Conservation (phyloP, 2,329 filamentous ascomycete species). For the Biscogniauxia sp. region DNA sequence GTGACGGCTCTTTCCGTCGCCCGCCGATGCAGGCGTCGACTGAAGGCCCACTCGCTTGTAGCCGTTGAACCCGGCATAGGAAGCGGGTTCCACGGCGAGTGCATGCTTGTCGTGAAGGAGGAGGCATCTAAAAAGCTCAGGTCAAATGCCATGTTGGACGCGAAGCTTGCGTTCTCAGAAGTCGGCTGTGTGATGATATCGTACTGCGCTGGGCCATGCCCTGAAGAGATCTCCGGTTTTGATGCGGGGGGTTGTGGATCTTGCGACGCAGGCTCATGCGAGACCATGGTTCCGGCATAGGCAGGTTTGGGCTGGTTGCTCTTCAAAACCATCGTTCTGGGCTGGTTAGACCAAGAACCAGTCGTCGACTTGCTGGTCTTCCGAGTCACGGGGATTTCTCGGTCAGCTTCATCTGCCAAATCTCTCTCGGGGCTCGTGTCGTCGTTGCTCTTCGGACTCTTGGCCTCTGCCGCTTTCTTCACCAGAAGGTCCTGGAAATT, state of each 20-base stretch:
- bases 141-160: conserved; percentile 36
- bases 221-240: not conserved
- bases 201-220: conserved; percentile 32
- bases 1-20: conserved; percentile 61
- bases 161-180: conserved; percentile 53
- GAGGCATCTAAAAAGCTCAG: conserved; percentile 21
- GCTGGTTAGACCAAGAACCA: too few relatives aligned
- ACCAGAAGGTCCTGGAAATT: conserved; percentile 57
- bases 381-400: not conserved
- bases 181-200: conserved; percentile 52
- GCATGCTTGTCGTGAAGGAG: conserved; percentile 26
- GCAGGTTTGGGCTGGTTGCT: too few relatives aligned
- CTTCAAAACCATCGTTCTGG: too few relatives aligned
- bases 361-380: not conserved
- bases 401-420: not conserved
- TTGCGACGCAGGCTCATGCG: conserved; percentile 13
- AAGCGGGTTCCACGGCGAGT: conserved; percentile 36
- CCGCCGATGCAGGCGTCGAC: conserved; percentile 65
- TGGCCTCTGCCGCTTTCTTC: conserved; percentile 45
- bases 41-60: conserved; percentile 65
- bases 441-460: conserved; percentile 29
- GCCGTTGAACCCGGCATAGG: conserved; percentile 54
- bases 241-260: conserved; percentile 2
- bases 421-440: conserved; percentile 14
- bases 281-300: conserved; percentile 6